Base-by-base conservation (phyloP, 1,284 basidiomycete species). In the Moesziomyces antarcticus region DNA sequence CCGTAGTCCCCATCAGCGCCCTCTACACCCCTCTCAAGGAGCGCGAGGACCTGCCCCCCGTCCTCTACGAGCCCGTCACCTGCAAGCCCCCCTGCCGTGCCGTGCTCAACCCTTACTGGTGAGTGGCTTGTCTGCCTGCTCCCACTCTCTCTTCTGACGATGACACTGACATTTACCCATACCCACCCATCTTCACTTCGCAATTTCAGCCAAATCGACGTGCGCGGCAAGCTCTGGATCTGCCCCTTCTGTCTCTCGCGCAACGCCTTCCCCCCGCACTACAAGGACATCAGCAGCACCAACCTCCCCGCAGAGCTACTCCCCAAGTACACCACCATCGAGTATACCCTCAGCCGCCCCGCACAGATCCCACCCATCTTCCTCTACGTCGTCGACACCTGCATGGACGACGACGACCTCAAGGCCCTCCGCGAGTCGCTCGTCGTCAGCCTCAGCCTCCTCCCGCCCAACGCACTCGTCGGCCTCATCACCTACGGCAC, bases 311-410 rank as follows among this genome's bases (percentile, higher is more conserved):
- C 94, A 21, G 96, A 99, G 86, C 89, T 99, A 27, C 86, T 97
- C 46, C 95, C 96, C 82, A 97, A 97, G 86, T 98, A 98, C 88
- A 98, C 96, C 48, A 99, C 96, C 18, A 97, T 99, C 86, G 96
- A 99, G 87, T 98, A 99, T 87, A 98, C 95, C 11, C 91, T 99
- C 52, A 89, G 92, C 44, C 90, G 96, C 57, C 92, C 93, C 13
- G 93, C 91, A 11, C 93, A 91, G 79, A 91, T 97, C 56, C 95
- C 95, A 1, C 96, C 97, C 62, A 89, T 98, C 85, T 98, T 99
- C 88, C 88, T 99, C 56, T 97, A 95, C 83, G 94, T 98, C 50
- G 91, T 99, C 56, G 96, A 99, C 85, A 98, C 95, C 30, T 99
- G 97, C 85, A 88, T 99, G 78, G 95, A 98, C 82, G 92, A 94